A percentile compares a stretch with the other conserved stretches of the same genome.
Conservation (phyloP, 306 rosid genomes). For the Rosa persica region DNA sequence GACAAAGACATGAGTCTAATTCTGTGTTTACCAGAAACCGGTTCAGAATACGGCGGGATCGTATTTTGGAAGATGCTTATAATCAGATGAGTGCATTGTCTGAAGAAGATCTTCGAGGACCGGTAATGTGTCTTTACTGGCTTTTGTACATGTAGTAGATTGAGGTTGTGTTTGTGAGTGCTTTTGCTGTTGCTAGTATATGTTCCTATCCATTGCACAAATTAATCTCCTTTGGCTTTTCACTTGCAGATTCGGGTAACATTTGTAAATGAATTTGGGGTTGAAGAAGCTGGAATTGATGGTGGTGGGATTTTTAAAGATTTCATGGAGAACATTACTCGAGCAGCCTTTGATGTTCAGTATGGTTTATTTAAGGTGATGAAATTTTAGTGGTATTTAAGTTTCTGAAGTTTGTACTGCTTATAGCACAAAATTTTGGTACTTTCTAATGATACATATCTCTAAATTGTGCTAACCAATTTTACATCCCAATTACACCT, state of each 20-base stretch:
- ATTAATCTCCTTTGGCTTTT: slow-evolving; percentile 16
- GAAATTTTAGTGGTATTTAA: neutral
- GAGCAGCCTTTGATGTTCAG: slow-evolving; percentile 98
- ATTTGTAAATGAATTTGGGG: slow-evolving; percentile 96
- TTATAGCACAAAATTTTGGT: neutral
- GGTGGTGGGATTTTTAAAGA: slow-evolving; percentile 99
- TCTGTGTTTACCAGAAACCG: slow-evolving; percentile 74
- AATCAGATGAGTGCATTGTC: slow-evolving; percentile 89
- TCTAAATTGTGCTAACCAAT: neutral
- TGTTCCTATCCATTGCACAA: neutral
- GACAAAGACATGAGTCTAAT: slow-evolving; percentile 69
- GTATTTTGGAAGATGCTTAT: slow-evolving; percentile 92
- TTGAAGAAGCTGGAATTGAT: slow-evolving; percentile 99
- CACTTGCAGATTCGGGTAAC: slow-evolving; percentile 82
- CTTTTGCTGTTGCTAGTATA: slow-evolving; percentile 6
- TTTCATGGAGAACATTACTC: slow-evolving; percentile 98
- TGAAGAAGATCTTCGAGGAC: slow-evolving; percentile 94
- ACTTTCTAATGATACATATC: neutral
- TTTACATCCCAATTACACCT: neutral
- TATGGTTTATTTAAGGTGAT: slow-evolving; percentile 95
- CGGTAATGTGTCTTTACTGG: slow-evolving; percentile 43
- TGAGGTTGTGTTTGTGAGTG: slow-evolving; percentile 1
- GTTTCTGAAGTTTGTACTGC: neutral
- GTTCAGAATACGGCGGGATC: slow-evolving; percentile 88
- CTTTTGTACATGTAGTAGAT: slow-evolving; percentile 4